These are phyloP conservation scores for Penicillium riverlandense DNA, from an alignment of 495 filamentous ascomycete species.

Conservation along the genomic window DNA sequence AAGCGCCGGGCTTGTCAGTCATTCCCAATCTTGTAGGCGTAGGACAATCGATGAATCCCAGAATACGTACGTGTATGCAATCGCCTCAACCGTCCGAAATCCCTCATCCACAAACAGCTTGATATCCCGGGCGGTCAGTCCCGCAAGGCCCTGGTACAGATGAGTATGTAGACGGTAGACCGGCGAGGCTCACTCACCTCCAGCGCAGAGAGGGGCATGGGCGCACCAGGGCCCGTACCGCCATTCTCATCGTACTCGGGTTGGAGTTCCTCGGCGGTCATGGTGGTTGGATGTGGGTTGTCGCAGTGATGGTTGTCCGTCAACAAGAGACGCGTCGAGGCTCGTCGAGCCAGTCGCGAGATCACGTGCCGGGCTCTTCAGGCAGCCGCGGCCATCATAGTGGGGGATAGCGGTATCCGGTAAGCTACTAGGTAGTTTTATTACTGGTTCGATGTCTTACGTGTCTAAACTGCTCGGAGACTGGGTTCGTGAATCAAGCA, in stretches of 20 bases:
- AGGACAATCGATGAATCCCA: too few relatives aligned
- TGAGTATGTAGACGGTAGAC: slow-evolving; percentile 2
- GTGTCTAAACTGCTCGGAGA: too few relatives aligned
- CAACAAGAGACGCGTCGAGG: slow-evolving; percentile 15
- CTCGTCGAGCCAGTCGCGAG: slow-evolving; percentile 35
- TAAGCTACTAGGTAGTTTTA: too few relatives aligned
- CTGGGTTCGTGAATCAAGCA: too few relatives aligned
- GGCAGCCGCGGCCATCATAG: slow-evolving; percentile 1
- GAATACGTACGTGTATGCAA: slow-evolving; percentile 73
- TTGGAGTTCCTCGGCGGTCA: slow-evolving; percentile 54
- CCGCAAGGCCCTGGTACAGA: slow-evolving; percentile 59
- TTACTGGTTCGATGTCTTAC: too few relatives aligned
- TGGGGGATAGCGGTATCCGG: background rate
- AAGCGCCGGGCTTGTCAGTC: slow-evolving; percentile 1
- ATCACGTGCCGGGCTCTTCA: slow-evolving; percentile 29
- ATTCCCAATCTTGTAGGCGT: background rate
- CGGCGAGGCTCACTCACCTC: slow-evolving; percentile 53
- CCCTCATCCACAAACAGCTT: slow-evolving; percentile 88
- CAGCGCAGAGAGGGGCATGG: slow-evolving; percentile 81
- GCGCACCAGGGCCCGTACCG: slow-evolving; percentile 78
- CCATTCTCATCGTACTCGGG: slow-evolving; percentile 55
- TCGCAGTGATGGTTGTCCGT: background rate
- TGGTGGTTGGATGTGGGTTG: slow-evolving; percentile 15
- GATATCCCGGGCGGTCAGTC: slow-evolving; percentile 88
- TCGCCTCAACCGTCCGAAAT: slow-evolving; percentile 87